Evolutionary conservation across 2,329 filamentous ascomycete genomes (phyloP), one percentile per base, ranked within the genome.

Genomic region (Chlorencoelia australis): DNA sequence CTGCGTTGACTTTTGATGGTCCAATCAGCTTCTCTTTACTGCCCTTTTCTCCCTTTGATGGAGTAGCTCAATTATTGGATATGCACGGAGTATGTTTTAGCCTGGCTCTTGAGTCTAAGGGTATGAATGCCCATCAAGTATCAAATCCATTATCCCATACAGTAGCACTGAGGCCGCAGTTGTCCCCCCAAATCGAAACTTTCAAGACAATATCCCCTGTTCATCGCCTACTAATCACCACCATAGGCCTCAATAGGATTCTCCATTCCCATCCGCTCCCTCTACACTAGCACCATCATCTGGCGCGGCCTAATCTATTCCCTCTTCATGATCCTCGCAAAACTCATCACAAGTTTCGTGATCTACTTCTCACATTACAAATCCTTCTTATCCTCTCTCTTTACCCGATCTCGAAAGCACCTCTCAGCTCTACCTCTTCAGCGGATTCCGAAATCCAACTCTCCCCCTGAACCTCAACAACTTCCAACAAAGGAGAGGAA

Each of bases 261-360:
- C 52, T 79, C 82, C 0, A 82, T 91, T 2, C 83, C 83, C 0
- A 79, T 89, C 19, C 73, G 69, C 0, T 60, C 72, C 5, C 75
- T 91, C 66, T 89, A 87, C 48, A 54, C 56, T 0, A 71, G 71
- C 0, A 50, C 60, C 0, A 66, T 82, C 0, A 59, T 87, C 2
- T 91, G 82, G 83, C 72, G 75, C 8, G 83, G 83, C 0, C 43
- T 87, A 0, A 67, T 87, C 1, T 91, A 88, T 49, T 67, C 79
- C 0, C 44, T 79, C 0, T 59, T 91, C 3, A 91, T 91, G 83
- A 52, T 67, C 1, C 33, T 82, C 2, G 68, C 61, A 3, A 83
- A 83, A 50, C 42, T 78, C 1, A 37, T 66, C 1, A 78, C 74
- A n/a, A 73, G 78, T 0, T 6, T 70, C 0, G 41, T 45, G 3